A percentile compares a stretch with the other conserved stretches of the same genome.
These are phyloP conservation scores for Phytophthora pistaciae DNA, from an alignment of 352 stramenopile genomes.

Conservation along the genomic window DNA sequence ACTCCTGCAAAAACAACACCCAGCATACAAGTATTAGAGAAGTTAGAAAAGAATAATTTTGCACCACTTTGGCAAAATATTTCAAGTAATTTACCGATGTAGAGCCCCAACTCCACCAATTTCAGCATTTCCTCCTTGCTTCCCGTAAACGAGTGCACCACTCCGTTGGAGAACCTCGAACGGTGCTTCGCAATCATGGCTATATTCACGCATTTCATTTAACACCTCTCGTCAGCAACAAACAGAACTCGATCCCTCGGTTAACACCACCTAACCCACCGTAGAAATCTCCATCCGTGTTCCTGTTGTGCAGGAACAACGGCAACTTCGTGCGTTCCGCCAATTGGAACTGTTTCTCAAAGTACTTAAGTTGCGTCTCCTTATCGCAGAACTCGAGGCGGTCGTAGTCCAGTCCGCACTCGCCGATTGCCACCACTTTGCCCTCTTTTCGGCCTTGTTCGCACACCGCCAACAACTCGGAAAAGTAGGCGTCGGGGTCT, in stretches of 20 bases:
- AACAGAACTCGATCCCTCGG: neutral
- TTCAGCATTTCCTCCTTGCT: conserved; percentile 91
- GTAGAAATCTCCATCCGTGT: conserved; percentile 94
- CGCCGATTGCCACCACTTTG: conserved; percentile 94
- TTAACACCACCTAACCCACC: conserved; percentile 37
- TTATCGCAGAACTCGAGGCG: conserved; percentile 96
- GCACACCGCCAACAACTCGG: conserved; percentile 61
- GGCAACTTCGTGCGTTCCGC: conserved; percentile 84
- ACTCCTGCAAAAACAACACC: conserved; percentile 58
- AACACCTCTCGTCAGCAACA: neutral
- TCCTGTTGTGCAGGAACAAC: conserved; percentile 98
- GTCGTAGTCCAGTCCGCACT: conserved; percentile 98
- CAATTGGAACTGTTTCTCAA: conserved; percentile 95
- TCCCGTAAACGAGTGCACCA: conserved; percentile 98
- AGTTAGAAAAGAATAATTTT: neutral
- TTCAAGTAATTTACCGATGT: conserved; percentile 83
- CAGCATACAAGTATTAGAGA: neutral
- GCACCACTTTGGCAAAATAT: neutral
- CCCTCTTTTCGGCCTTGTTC: conserved; percentile 62
- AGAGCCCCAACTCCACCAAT: conserved; percentile 94
- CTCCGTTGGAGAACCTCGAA: conserved; percentile 80
- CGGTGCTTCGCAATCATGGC: conserved; percentile 79
- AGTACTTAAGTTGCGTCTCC: conserved; percentile 92
- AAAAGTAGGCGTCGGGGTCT: conserved; percentile 71
- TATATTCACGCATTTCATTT: conserved; percentile 29